Percentiles rank a stretch among this genome's conserved stretches.
Evolutionary conservation across 352 stramenopile genomes (phyloP).

Genomic region (Blastocystis sp.): DNA sequence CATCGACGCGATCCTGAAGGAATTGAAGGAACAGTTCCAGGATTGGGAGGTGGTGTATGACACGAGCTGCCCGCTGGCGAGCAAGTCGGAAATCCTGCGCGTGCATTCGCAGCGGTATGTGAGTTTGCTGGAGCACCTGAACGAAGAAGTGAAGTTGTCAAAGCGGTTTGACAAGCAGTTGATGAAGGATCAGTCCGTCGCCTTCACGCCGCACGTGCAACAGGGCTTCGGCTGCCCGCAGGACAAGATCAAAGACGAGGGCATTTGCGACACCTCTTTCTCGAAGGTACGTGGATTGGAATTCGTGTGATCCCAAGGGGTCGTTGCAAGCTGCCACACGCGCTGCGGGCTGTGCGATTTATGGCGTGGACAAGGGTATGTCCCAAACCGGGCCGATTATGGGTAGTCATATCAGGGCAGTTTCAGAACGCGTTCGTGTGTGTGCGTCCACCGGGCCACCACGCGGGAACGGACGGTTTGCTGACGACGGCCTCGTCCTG

Average conservation of each 20-base stretch:
- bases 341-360: slow-evolving; percentile 80
- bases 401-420: slow-evolving; percentile 72
- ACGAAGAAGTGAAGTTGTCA: slow-evolving; percentile 76
- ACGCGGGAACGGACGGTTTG: slow-evolving; percentile 75
- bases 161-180: neutral
- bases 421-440: slow-evolving; percentile 83
- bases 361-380: slow-evolving; percentile 79
- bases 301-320: slow-evolving; percentile 63
- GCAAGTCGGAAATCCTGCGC: slow-evolving; percentile 78
- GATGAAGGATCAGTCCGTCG: slow-evolving; percentile 70
- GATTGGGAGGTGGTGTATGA: slow-evolving; percentile 76
- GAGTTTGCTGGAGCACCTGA: slow-evolving; percentile 82
- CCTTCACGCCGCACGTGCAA: slow-evolving; percentile 78
- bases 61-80: slow-evolving; percentile 80
- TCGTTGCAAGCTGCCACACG: slow-evolving; percentile 80
- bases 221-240: slow-evolving; percentile 69
- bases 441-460: slow-evolving; percentile 82
- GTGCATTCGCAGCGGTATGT: slow-evolving; percentile 84
- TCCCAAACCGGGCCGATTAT: neutral
- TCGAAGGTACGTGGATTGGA: slow-evolving; percentile 71
- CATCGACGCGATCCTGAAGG: slow-evolving; percentile 79
- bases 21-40: slow-evolving; percentile 69
- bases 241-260: slow-evolving; percentile 71
- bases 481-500: slow-evolving; percentile 74
- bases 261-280: slow-evolving; percentile 79